Evolutionary conservation across 1,284 basidiomycete genomes (phyloP), one percentile per base, ranked within the genome.

Genomic region (Pholiota adiposa): DNA sequence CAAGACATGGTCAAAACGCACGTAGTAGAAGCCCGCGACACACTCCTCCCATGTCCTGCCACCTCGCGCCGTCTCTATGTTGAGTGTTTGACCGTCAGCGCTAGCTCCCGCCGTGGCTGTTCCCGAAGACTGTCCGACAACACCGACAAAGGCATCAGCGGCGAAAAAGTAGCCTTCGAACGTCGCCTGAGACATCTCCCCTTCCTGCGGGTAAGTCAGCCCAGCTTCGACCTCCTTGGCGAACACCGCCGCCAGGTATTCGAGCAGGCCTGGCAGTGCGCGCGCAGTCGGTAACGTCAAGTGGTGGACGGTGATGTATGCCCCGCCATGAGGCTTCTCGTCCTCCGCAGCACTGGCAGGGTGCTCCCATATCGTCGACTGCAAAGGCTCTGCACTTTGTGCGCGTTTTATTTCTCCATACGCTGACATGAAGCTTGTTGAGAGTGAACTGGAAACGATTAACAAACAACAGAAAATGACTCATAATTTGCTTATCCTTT

Each of bases 11-110:
- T 14, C 25, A 36, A n/a, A 31, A 78, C 81, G 72, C 77, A 92
- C 90, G 72, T 94, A 93, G 78, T 94, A 96, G 71, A 84, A 92
- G 0, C 94, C 94, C 31, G 87, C 88, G 2, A 96, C 73, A 66
- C 82, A 85, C 16, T 87, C 83, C 63, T 86, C 80, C 89, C 91
- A 93, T 16, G 73, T 64, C 65, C 88, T 76, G 16, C 79, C 82
- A 12, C 69, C 75, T 31, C 78, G 74, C 11, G 80, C 82, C 8
- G 72, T 72, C 46, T 83, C 80, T 14, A 90, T 70, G 7, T 63
- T 60, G n/a, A 40, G 33, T 49, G 36, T 50, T 53, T 52, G 60
- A 51, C 56, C 41, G 16, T 36, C 62, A 43, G 53, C 57, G 49
- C n/a, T 41, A 31, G 40, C 49, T 23, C 12, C 40, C 49, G 55